These are phyloP conservation scores for Chamaecrista fasciculata DNA, from an alignment of 306 rosid genomes.

Conservation along the genomic window DNA sequence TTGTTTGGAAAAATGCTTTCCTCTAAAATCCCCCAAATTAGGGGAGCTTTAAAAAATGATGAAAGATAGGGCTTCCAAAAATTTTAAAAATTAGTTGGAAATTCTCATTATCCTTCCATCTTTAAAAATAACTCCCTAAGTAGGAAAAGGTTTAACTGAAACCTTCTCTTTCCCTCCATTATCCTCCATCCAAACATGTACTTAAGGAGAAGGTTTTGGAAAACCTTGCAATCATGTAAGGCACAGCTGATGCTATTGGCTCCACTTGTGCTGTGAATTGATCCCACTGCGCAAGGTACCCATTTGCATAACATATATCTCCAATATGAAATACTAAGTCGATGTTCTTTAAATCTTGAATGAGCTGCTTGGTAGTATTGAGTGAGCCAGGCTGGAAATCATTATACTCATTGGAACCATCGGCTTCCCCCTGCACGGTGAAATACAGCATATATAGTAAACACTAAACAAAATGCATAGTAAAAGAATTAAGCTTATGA, in stretches of 20 bases:
- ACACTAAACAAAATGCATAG: neutral
- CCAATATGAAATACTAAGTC: slow-evolving; percentile 90
- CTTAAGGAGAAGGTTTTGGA: neutral
- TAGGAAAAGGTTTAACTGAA: too few species aligned
- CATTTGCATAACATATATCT: slow-evolving; percentile 85
- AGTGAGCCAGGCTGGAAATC: slow-evolving; percentile 77
- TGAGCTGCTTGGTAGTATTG: slow-evolving; percentile 70
- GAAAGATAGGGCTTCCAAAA: too few species aligned
- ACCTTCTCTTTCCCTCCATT: too few species aligned
- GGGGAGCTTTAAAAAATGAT: too few species aligned
- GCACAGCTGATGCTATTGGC: slow-evolving; percentile 78
- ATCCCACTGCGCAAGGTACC: slow-evolving; percentile 93
- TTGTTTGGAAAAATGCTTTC: too few species aligned
- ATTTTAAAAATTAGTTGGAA: too few species aligned
- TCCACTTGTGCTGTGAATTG: slow-evolving; percentile 85
- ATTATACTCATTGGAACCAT: slow-evolving; percentile 90
- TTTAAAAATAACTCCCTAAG: too few species aligned
- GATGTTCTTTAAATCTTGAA: slow-evolving; percentile 60
- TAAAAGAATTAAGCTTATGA: neutral
- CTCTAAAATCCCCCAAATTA: too few species aligned
- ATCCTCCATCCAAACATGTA: too few species aligned
- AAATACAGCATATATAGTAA: neutral
- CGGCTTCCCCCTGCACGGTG: slow-evolving; percentile 73
- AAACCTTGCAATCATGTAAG: slow-evolving; percentile 93
- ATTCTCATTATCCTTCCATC: too few species aligned